Evolutionary conservation across 495 filamentous ascomycete genomes (phyloP), one percentile per base, ranked within the genome.

Genomic region (Astrocystis sublimbata): DNA sequence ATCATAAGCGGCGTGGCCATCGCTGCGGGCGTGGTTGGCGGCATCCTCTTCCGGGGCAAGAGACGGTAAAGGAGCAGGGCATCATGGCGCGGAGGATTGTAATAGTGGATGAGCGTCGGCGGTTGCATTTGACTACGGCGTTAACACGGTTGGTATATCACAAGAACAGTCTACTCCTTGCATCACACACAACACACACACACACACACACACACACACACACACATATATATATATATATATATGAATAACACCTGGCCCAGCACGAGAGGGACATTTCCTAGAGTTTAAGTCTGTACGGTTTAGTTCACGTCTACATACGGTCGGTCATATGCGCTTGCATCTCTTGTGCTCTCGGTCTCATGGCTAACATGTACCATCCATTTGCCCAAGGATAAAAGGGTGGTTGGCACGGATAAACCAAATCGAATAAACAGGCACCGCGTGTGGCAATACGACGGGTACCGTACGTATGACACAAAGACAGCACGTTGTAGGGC

Each of bases 1-100:
- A 98, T 98, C 74, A 85, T 98, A 46, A 92, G 94, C 62, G 94
- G 94, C 40, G 82, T 98, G 53, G 93, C 93, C 42, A 87, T 98
- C 64, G 92, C 91, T 8, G 94, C 92, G 12, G 93, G 92, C n/a
- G 86, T 97, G 26, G 88, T 97, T 30, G 94, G 93, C 26, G 91
- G 90, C 35, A 81, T 97, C 67, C 70, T 98, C 42, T 82, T 97
- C 70, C 65, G 70, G 19, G 68, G 70, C 41, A 68, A 65, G 57
- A 68, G 59, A 43, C 67, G 70, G 51, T 72, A 63, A 46, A 55
- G 10, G 50, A 31, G 12, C 28, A 26, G 50, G 19, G 4, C 26
- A 42, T 19, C 0, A 28, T 36, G 3, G 28, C 4, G 24, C 4
- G 21, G n/a, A n/a, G n/a, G n/a, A 55, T 24, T 4, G 21, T 24